phyloP scores from a whole-genome alignment of 2,329 filamentous ascomycete genomes.

The Fusarium algeriense region DNA sequence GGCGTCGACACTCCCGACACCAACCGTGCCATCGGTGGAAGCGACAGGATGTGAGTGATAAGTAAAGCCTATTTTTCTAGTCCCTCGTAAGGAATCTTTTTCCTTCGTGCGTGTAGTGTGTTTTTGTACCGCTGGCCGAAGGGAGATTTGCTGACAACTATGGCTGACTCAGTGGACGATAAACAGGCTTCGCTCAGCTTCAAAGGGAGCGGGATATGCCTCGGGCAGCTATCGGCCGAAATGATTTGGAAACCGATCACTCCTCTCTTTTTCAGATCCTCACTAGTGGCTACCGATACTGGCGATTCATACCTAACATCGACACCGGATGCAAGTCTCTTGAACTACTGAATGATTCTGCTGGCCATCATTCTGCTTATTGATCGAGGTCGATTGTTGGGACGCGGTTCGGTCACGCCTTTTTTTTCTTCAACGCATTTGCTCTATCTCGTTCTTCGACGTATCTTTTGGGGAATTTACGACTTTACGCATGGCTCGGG shows the following conservation, averaged over 20 bases:
- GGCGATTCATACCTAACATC: slow-evolving; percentile 45
- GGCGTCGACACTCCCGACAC: slow-evolving; percentile 77
- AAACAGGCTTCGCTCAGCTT: slow-evolving; percentile 87
- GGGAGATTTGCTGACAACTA: slow-evolving; percentile 77
- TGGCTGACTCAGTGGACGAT: slow-evolving; percentile 87
- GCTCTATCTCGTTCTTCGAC: slow-evolving; percentile 60
- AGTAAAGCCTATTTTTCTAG: slow-evolving; percentile 60
- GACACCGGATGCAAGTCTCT: slow-evolving; percentile 45
- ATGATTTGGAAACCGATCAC: slow-evolving; percentile 43
- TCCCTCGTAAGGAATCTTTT: slow-evolving; percentile 90
- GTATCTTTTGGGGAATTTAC: slow-evolving; percentile 50
- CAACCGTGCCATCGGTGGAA: slow-evolving; percentile 81
- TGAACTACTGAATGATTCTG: slow-evolving; percentile 35
- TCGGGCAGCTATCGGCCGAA: slow-evolving; percentile 56
- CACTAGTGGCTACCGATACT: slow-evolving; percentile 42
- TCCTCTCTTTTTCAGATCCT: slow-evolving; percentile 32
- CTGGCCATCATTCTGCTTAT: slow-evolving; percentile 41
- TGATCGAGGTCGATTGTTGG: slow-evolving; percentile 47
- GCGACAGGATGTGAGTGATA: slow-evolving; percentile 95
- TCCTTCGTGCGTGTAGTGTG: slow-evolving; percentile 84
- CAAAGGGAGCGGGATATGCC: slow-evolving; percentile 71
- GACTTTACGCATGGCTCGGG: slow-evolving; percentile 57
- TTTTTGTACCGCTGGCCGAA: slow-evolving; percentile 78
- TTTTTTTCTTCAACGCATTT: slow-evolving; percentile 50
- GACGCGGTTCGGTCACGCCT: slow-evolving; percentile 44